Base-by-base conservation (phyloP, 2,329 filamentous ascomycete species). In the Aspergillus fructus region DNA sequence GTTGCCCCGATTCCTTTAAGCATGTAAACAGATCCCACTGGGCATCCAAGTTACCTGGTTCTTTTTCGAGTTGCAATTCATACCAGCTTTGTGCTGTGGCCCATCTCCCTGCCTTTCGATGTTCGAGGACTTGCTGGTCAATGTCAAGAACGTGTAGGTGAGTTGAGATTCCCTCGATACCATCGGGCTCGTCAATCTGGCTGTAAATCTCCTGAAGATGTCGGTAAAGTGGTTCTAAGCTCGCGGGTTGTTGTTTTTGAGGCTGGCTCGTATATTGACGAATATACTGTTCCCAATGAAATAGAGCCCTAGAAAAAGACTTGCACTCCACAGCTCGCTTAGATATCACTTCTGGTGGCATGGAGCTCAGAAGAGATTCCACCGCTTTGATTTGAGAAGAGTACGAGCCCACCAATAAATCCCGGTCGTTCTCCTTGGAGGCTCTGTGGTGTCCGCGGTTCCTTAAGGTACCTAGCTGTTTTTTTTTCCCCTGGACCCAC, bases 1-100 rank as follows among this genome's bases (percentile, higher is more conserved):
- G 89, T 71, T 97, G 94, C 0, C 93, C 94, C n/a, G 93, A 96
- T 71, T 97, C 92, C 69, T 92, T 93, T 9, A 99, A 80, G 66
- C 94, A 97, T 30, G 87, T 89, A 53, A 99, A 79, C 37, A 99
- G 81, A 66, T 96, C 90, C 56, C 90, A 81, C 70, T 97, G 93
- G 12, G 90, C 82, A 56, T 96, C 89, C 17, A 84, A 71, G 68
- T 96, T 88, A 53, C 88, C 81, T 0, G 93, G 93, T 46, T 89
- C 83, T 66, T 94, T 87, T 3, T 89, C 88, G 34, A 97, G 81
- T 62, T 93, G 88, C 62, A 96, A 87, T 71, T 99, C 93, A 73
- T 97, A 97, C 94, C 96, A 99, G 62, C 91, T 96, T 75, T 97
- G 94, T 23, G 93, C 94, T 51, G 93, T 91, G 15, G 90, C 88